Evolutionary conservation across 192 early-diverging fungal species (phyloP), one percentile per base, ranked within the genome.

Genomic region (Linderina pennispora): DNA sequence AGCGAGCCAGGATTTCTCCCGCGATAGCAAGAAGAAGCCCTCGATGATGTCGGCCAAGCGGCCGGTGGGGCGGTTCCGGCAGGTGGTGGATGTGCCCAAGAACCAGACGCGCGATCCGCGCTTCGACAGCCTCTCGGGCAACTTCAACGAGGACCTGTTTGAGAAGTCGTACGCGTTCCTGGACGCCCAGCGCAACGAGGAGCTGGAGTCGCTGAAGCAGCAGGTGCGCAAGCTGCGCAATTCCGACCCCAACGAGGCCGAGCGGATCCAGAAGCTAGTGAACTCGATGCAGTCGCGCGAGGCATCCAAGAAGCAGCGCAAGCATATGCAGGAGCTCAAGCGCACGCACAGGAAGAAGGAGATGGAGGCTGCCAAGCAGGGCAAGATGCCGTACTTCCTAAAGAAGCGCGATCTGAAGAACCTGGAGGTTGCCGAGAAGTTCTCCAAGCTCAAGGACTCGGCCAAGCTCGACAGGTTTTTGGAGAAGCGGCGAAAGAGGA

Each of bases 301-400:
- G 3, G 50, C 61, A 11, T 53, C 74, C 8, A 57, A 87, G 52
- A 46, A 72, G 35, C 50, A 77, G 43, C 52, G 62, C 26, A 75
- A 79, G 46, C 63, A 61, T 3, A 40, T 52, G 40, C 81, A 85
- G 48, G 58, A 78, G 42, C 75, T 94, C 10, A 78, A 85, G 46
- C 74, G 82, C 25, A 81, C 84, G 31, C 84, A 87, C 59, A 85
- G 86, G 49, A 90, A 90, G 66, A 79, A 61, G 47, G 94, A 99
- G 62, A 57, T 58, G 21, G 89, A 91, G 37, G 51, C 82, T 41
- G 80, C 94, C 23, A 71, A 82, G 55, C 62, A 89, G 60, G 96
- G 96, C 23, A 97, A 99, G 75, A 89, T 79, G 47, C 92, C 96
- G 21, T 99, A 83, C 69, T 97, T 82, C 75, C 69, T 97, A 38